Evolutionary conservation across 192 early-diverging fungal species (phyloP), one percentile per base, ranked within the genome.

Genomic region (Umbelopsis isabellina): DNA sequence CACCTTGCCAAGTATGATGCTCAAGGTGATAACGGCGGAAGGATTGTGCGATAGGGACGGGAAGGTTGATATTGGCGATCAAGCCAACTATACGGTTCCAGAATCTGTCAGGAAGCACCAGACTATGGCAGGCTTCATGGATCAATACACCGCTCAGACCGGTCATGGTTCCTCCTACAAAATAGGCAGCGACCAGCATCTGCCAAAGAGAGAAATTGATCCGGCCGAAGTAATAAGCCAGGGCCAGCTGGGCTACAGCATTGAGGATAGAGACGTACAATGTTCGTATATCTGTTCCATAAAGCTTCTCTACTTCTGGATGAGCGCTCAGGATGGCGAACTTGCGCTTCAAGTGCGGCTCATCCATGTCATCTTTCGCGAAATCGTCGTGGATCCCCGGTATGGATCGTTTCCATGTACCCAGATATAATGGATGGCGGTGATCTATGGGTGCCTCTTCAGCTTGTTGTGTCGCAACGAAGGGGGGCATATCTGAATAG

Each of bases 1-100:
- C 95, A 18, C 97, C 97, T 82, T 97, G 95, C 82, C 89, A 96
- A n/a, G 93, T 92, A 83, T 98, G 97, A 79, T 98, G 97, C 79
- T 97, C 97, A 67, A 97, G 84, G 80, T 98, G 97, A 74, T 93
- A 92, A 5, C 91, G 84, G 58, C 92, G 90, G 83, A 93, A 93
- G 21, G 92, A 93, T 75, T 87, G 85, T 21, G 91, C 90, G 30
- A 93, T 85, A 7, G 92, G 92, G 9, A 92, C 88, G 2, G 90
- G 90, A 70, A 98, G 88, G 68, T 89, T 88, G 52, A 97, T 85
- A 85, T 98, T 98, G 69, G 90, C 93, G 22, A 94, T 69, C 67
- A 93, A 81, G 12, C 92, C 94, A 4, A 93, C 85, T 69, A 91
- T 81, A 67, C 93, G 88, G 87, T 98, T 97, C 52, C 89, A 75